Conservation (phyloP, 768 basidiomycete genomes). For the Suillus alpinus region DNA sequence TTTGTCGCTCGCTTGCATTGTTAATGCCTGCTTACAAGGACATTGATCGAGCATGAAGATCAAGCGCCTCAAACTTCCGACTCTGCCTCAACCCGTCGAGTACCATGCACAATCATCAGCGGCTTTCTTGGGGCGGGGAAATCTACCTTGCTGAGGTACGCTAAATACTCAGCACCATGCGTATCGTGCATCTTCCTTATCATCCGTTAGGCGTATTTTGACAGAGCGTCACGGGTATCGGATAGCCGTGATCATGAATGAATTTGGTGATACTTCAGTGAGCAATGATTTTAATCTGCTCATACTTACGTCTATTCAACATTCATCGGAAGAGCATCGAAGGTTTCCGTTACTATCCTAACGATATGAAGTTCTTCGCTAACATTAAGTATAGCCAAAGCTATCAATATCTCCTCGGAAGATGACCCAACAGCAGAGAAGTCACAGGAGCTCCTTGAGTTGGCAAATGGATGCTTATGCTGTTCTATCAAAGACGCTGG, state of each 20-base stretch:
- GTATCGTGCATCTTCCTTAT: not conserved
- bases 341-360: constrained; percentile 45
- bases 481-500: constrained; percentile 97
- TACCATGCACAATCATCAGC: constrained; percentile 92
- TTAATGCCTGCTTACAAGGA: constrained; percentile 12
- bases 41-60: constrained; percentile 31
- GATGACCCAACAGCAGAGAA: constrained; percentile 60
- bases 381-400: constrained; percentile 55
- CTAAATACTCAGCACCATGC: constrained; percentile 3
- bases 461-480: constrained; percentile 97
- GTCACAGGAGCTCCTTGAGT: constrained; percentile 85
- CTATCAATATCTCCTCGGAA: constrained; percentile 75
- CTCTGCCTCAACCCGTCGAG: constrained; percentile 30
- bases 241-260: constrained; percentile 98
- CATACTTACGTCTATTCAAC: constrained; percentile 3
- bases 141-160: constrained; percentile 83
- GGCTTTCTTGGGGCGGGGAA: constrained; percentile 96
- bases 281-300: constrained; percentile 24
- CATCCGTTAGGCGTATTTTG: constrained; percentile 67
- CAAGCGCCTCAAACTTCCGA: not conserved
- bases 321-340: constrained; percentile 74
- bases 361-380: constrained; percentile 2
- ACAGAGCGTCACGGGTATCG: constrained; percentile 92
- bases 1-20: constrained; percentile 3
- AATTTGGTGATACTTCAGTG: constrained; percentile 94